Conservation (phyloP, 2,329 filamentous ascomycete species). For the Sarocladium kiliense region DNA sequence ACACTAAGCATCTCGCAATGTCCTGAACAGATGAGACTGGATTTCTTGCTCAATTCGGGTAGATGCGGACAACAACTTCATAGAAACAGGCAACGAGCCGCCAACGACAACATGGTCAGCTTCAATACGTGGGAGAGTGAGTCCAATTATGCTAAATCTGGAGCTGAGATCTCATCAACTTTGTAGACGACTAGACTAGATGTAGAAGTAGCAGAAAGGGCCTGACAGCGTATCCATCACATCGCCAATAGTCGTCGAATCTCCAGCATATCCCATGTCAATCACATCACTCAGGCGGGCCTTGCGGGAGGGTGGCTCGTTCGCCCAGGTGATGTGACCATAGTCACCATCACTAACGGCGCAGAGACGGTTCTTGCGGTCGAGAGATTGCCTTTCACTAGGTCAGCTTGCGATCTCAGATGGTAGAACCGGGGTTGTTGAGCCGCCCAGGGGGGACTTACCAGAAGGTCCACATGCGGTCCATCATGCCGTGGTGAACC, state of each 20-base stretch:
- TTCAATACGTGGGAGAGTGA: too few species aligned
- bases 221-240: slow-evolving; percentile 24
- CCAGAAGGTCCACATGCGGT: slow-evolving; percentile 24
- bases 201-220: slow-evolving; percentile 25
- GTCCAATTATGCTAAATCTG: too few species aligned
- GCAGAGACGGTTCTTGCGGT: slow-evolving; percentile 15
- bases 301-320: slow-evolving; percentile 19
- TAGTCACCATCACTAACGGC: slow-evolving; percentile 21
- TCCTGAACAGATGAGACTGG: too few species aligned
- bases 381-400: slow-evolving; percentile 18
- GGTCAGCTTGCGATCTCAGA: not conserved
- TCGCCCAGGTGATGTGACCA: slow-evolving; percentile 24
- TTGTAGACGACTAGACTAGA: slow-evolving; percentile 13
- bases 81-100: too few species aligned
- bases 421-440: not conserved
- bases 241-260: slow-evolving; percentile 19
- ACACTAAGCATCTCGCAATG: too few species aligned
- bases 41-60: too few species aligned
- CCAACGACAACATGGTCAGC: too few species aligned
- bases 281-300: slow-evolving; percentile 20
- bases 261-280: slow-evolving; percentile 23
- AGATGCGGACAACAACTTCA: too few species aligned
- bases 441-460: not conserved
- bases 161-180: too few species aligned
- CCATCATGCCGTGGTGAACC: slow-evolving; percentile 22